Evolutionary conservation across 108 stramenopile genomes (phyloP).

Genomic region (Nitzschia palea): DNA sequence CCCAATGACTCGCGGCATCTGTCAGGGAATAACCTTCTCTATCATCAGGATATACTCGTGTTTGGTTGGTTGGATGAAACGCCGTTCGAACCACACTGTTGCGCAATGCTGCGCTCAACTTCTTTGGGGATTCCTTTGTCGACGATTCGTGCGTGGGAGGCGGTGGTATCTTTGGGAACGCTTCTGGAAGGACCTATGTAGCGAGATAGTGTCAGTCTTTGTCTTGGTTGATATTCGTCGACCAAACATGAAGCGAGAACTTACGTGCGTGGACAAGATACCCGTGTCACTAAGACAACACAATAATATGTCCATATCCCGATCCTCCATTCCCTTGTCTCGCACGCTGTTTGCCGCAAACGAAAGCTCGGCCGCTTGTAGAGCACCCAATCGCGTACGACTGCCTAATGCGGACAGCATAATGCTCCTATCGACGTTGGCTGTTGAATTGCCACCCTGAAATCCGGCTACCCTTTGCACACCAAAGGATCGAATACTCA

Average conservation of each 20-base stretch:
- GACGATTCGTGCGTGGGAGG: not conserved
- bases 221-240: not conserved
- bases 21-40: constrained; percentile 23
- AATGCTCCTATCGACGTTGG: constrained; percentile 8
- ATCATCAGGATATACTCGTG: constrained; percentile 25
- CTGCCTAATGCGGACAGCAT: constrained; percentile 24
- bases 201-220: not conserved
- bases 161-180: constrained; percentile 1
- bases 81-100: constrained; percentile 4
- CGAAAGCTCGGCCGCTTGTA: constrained; percentile 49
- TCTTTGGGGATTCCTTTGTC: not conserved
- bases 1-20: constrained; percentile 36
- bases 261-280: constrained; percentile 47
- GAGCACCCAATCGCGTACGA: constrained; percentile 31
- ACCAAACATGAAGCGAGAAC: no score
- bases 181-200: constrained; percentile 33
- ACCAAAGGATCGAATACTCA: constrained; percentile 13
- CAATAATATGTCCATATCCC: constrained; percentile 27
- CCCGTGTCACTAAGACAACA: constrained; percentile 53
- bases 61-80: constrained; percentile 7
- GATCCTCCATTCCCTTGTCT: constrained; percentile 4
- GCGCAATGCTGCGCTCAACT: not conserved
- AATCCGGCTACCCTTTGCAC: constrained; percentile 28
- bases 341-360: not conserved
- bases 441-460: constrained; percentile 22